Percentiles rank a stretch among this genome's conserved stretches.
phyloP scores from a whole-genome alignment of 495 filamentous ascomycete genomes.

The Pyronema omphalodes region DNA sequence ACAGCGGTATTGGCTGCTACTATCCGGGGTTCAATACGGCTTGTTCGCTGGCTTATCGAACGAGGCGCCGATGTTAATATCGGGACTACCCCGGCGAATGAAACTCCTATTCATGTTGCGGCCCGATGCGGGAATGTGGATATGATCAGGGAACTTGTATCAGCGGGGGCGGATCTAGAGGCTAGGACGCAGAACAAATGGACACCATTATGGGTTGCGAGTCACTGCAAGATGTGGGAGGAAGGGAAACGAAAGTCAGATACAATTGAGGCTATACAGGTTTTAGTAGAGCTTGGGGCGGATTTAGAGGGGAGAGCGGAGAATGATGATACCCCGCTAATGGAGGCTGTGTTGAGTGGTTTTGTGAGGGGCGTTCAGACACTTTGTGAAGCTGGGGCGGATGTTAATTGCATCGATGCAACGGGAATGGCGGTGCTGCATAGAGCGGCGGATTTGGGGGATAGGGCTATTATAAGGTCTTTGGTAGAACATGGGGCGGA shows the following conservation, averaged over 20 bases:
- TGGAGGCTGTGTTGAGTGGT: background rate
- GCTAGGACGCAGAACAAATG: background rate
- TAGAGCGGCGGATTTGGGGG: background rate
- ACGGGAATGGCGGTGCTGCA: background rate
- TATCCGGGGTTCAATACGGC: slow-evolving; percentile 6
- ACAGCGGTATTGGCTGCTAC: slow-evolving; percentile 12
- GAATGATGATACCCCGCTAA: background rate
- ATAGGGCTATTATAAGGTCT: background rate
- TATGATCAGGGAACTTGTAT: background rate
- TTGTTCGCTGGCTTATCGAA: slow-evolving; percentile 7
- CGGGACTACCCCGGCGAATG: background rate
- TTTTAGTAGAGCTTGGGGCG: background rate
- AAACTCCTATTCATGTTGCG: background rate
- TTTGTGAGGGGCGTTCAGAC: background rate
- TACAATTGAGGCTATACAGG: background rate
- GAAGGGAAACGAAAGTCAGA: background rate
- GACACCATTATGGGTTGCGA: background rate
- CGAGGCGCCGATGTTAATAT: slow-evolving; percentile 1
- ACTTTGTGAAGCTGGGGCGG: background rate
- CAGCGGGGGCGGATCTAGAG: background rate
- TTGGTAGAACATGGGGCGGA: background rate
- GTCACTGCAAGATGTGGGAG: background rate
- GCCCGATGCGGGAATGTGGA: background rate
- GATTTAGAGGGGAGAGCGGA: background rate
- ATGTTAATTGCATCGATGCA: background rate